These are phyloP conservation scores for Aspergillus novoparasiticus DNA, from an alignment of 2,329 filamentous ascomycete genomes.

Conservation along the genomic window DNA sequence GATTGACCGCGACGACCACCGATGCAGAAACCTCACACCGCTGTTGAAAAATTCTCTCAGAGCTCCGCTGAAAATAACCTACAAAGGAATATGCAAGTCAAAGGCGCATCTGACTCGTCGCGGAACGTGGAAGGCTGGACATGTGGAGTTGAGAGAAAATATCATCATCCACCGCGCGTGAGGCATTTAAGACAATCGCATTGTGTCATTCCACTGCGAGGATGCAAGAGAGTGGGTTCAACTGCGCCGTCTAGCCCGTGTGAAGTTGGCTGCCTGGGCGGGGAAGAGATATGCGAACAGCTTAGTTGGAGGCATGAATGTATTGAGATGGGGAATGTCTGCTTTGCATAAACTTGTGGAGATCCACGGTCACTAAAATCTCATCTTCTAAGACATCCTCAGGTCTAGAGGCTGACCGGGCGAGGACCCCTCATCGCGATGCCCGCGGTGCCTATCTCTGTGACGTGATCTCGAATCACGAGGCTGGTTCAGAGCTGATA, in stretches of 20 bases:
- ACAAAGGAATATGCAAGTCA: background rate
- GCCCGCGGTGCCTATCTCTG: background rate
- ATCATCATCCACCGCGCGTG: background rate
- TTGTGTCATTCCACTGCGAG: background rate
- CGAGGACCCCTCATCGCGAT: background rate
- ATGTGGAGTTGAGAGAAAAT: background rate
- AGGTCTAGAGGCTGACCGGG: background rate
- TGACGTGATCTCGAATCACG: background rate
- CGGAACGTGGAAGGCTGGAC: background rate
- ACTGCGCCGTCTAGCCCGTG: background rate
- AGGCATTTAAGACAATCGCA: background rate
- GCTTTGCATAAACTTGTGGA: background rate
- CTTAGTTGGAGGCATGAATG: background rate
- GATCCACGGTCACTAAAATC: background rate
- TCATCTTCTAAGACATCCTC: background rate
- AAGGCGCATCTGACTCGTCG: background rate
- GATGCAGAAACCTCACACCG: conserved; percentile 10
- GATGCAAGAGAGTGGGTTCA: background rate
- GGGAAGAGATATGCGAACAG: background rate
- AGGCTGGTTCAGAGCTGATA: background rate
- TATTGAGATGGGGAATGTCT: background rate
- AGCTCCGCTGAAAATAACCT: background rate
- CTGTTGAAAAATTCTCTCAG: background rate
- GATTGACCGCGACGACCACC: background rate
- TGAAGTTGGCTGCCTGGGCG: background rate